Evolutionary conservation across 2,329 filamentous ascomycete genomes (phyloP).

Genomic region (Rhynchosporium graminicola): DNA sequence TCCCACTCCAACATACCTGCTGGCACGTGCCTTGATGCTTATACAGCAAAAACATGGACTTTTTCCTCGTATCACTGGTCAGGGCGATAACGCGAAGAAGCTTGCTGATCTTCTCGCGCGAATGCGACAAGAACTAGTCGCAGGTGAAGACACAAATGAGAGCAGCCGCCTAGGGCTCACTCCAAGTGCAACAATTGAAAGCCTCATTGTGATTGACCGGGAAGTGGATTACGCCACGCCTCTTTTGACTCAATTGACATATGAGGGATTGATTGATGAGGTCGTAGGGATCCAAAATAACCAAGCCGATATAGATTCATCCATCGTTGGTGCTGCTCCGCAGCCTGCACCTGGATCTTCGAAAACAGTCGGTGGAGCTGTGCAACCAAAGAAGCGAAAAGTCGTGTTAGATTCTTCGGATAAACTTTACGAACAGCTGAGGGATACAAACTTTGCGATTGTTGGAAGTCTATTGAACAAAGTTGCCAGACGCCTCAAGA

Average conservation of each 20-base stretch:
- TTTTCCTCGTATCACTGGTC: conserved; percentile 91
- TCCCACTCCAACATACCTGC: conserved; percentile 83
- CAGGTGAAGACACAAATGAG: conserved; percentile 72
- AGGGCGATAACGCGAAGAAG: conserved; percentile 89
- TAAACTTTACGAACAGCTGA: conserved; percentile 81
- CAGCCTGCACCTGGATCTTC: conserved; percentile 55
- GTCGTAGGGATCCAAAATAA: conserved; percentile 90
- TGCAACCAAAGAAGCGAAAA: conserved; percentile 76
- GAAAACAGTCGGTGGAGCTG: conserved; percentile 57
- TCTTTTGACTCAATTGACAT: conserved; percentile 91
- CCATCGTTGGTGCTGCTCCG: conserved; percentile 76
- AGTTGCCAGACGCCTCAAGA: conserved; percentile 81
- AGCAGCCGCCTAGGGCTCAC: conserved; percentile 66
- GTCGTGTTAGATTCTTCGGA: conserved; percentile 88
- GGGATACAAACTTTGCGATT: conserved; percentile 93
- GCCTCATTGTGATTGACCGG: conserved; percentile 90
- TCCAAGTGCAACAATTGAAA: conserved; percentile 86
- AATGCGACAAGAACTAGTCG: conserved; percentile 86
- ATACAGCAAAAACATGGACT: conserved; percentile 90
- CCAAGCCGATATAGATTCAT: conserved; percentile 88
- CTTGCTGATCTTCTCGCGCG: conserved; percentile 84
- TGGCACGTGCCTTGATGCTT: conserved; percentile 90
- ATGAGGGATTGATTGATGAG: conserved; percentile 94
- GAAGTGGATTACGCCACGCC: conserved; percentile 93
- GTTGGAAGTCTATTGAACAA: conserved; percentile 88